Evolutionary conservation across 495 filamentous ascomycete genomes (phyloP), one percentile per base, ranked within the genome.

Genomic region (Lichenothelia convexa): DNA sequence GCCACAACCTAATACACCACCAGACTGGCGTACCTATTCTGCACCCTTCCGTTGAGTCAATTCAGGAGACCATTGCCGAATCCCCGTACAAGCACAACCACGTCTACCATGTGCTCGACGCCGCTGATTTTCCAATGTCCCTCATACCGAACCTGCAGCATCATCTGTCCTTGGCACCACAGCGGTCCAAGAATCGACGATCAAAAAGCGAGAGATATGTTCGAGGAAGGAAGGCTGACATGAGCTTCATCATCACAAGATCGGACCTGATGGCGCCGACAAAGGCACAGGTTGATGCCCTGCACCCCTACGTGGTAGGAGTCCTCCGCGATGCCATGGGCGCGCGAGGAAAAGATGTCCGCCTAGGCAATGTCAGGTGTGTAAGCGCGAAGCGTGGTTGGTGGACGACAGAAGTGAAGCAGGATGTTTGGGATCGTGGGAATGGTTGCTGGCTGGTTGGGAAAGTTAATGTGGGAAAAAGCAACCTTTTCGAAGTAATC

Each of bases 381-480:
- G 78, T 94, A 11, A 91, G 82, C 51, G 70, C 85, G 8, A 78
- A 80, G 40, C 61, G 78, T 38, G 65, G 67, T 15, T 93, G 86
- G 86, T 91, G 85, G 85, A 93, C 79, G 0, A 79, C 69, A 45
- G 60, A 77, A 26, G 58, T 93, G 42, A 93, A 84, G 53, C 78
- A 92, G 46, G 72, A 83, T 19, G 81, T 93, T 32, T 78, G 66
- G 57, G 58, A 71, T 22, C 71, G 81, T 26, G 81, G 77, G 6
- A 85, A 87, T 2, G 91, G 77, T 4, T 68, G 80, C n/a, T 99
- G 89, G 89, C 74, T 99, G 63, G 81, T 95, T 18, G 89, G 91
- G n/a, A 93, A 86, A 46, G 82, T 78, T 35, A 99, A 99, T 49
- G 89, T 95, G 18, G 89, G 89, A 11, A 99, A 99, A 56, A 93